Evolutionary conservation across 495 filamentous ascomycete genomes (phyloP).

Genomic region (Penicillium maclennaniae): DNA sequence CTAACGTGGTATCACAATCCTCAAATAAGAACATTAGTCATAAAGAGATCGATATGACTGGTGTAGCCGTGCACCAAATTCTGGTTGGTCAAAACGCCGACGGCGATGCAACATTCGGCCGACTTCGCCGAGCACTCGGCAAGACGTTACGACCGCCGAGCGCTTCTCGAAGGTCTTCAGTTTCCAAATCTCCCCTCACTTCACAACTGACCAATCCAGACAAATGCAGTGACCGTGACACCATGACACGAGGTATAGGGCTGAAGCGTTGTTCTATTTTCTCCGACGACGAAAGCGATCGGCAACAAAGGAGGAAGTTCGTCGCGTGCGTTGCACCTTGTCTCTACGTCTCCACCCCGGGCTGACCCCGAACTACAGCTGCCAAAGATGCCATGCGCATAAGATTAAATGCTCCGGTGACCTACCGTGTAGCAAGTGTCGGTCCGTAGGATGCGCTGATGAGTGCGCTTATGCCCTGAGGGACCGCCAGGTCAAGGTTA

Average conservation of each 20-base stretch:
- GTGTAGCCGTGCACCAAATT: background rate
- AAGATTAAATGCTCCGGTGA: constrained; percentile 48
- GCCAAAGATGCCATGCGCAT: constrained; percentile 43
- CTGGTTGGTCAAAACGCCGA: background rate
- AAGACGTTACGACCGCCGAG: constrained; percentile 1
- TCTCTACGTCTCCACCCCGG: background rate
- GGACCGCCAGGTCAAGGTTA: constrained; percentile 44
- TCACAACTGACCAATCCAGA: constrained; percentile 11
- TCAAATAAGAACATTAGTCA: no score
- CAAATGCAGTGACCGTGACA: constrained; percentile 1
- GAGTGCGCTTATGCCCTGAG: constrained; percentile 38
- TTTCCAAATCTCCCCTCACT: background rate
- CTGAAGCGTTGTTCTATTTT: constrained; percentile 14
- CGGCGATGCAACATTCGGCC: background rate
- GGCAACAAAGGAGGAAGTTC: constrained; percentile 34
- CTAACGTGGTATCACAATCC: no score
- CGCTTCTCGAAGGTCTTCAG: background rate
- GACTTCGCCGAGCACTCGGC: constrained; percentile 11
- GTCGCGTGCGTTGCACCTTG: constrained; percentile 27
- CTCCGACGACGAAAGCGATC: constrained; percentile 12
- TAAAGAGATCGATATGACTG: background rate
- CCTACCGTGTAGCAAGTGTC: constrained; percentile 40
- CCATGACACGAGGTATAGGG: constrained; percentile 17
- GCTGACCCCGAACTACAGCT: constrained; percentile 23
- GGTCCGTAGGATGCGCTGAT: constrained; percentile 32